phyloP scores from a whole-genome alignment of 768 basidiomycete genomes.

The Hortiboletus campestris region DNA sequence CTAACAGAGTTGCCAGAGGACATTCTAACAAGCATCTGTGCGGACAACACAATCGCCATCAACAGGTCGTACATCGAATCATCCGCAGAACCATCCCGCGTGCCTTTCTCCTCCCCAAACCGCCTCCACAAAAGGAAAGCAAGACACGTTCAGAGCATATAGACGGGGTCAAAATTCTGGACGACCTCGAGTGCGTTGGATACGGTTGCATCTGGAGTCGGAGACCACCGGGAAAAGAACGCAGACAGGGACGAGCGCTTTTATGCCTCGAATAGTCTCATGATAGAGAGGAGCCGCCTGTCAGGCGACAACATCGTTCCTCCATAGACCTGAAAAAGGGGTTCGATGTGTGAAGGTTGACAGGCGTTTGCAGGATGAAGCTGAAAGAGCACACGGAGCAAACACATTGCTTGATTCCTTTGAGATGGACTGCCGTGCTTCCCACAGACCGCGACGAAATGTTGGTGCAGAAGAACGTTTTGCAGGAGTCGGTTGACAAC shows the following conservation, averaged over 20 bases:
- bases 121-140: slow-evolving; percentile 67
- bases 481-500: slow-evolving; percentile 77
- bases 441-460: slow-evolving; percentile 51
- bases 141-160: slow-evolving; percentile 68
- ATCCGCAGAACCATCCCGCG: slow-evolving; percentile 30
- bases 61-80: slow-evolving; percentile 72
- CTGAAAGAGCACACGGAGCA: slow-evolving; percentile 67
- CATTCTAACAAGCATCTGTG: slow-evolving; percentile 61
- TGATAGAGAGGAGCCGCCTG: slow-evolving; percentile 64
- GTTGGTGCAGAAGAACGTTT: slow-evolving; percentile 65
- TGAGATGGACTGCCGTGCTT: slow-evolving; percentile 22
- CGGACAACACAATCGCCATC: slow-evolving; percentile 68
- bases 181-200: slow-evolving; percentile 60
- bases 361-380: slow-evolving; percentile 81
- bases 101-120: slow-evolving; percentile 38
- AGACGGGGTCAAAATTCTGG: slow-evolving; percentile 63
- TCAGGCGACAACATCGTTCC: slow-evolving; percentile 72
- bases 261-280: slow-evolving; percentile 74
- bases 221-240: slow-evolving; percentile 67
- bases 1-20: slow-evolving; percentile 53
- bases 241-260: slow-evolving; percentile 62
- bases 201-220: slow-evolving; percentile 41
- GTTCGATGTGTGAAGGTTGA: slow-evolving; percentile 80
- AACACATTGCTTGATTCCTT: slow-evolving; percentile 49
- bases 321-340: slow-evolving; percentile 69